phyloP scores from a whole-genome alignment of 495 filamentous ascomycete species.

The Annulohypoxylon stygium region DNA sequence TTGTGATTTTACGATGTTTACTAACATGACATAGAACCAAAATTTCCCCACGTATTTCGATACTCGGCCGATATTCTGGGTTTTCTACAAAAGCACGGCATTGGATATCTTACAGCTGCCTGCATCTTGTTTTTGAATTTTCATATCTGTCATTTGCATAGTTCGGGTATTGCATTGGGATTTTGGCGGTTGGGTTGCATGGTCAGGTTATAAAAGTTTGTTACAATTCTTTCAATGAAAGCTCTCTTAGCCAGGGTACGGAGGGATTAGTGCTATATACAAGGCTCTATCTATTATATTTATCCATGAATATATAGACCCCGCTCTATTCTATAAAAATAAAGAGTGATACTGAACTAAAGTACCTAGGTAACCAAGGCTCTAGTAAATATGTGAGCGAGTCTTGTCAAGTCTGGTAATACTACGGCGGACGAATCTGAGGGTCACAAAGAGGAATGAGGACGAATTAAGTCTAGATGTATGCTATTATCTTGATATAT shows the following conservation, averaged over 20 bases:
- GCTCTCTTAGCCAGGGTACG: neutral
- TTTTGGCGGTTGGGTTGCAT: slow-evolving; percentile 12
- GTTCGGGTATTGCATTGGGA: slow-evolving; percentile 11
- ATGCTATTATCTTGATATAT: no score
- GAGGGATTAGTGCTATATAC: neutral
- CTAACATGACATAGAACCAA: slow-evolving; percentile 17
- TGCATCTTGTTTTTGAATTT: slow-evolving; percentile 1
- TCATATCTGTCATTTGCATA: slow-evolving; percentile 13
- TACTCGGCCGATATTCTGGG: slow-evolving; percentile 15
- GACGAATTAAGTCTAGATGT: no score
- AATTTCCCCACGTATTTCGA: slow-evolving; percentile 2
- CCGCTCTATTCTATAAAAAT: neutral
- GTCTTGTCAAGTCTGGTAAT: no score
- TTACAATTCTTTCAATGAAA: slow-evolving; percentile 4
- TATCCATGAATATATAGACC: neutral
- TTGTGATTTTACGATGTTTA: neutral
- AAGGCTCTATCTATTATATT: neutral
- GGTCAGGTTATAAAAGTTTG: slow-evolving; percentile 12
- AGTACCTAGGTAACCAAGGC: neutral
- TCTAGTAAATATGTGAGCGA: neutral
- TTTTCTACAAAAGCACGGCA: slow-evolving; percentile 8
- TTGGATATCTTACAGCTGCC: slow-evolving; percentile 24
- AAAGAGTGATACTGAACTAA: neutral
- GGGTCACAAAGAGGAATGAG: no score
- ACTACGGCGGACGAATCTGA: no score